Percentiles rank a stretch among this genome's conserved stretches.
Evolutionary conservation across 345 rosid genomes (phyloP).

Genomic region (Gynandropsis gynandra): DNA sequence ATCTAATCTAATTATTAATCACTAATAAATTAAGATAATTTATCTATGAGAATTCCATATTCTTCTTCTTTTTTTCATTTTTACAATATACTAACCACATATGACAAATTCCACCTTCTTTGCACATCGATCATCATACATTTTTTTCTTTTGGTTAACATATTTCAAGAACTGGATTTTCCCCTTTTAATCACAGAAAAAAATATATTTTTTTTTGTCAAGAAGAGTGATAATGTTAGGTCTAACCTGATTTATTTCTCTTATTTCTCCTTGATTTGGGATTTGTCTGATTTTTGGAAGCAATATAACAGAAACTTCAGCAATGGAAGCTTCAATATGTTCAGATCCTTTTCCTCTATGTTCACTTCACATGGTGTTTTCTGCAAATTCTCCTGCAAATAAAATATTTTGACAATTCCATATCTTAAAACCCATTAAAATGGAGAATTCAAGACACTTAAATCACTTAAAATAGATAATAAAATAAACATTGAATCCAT

Average conservation of each 20-base stretch:
- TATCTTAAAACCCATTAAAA: background rate
- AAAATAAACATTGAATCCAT: background rate
- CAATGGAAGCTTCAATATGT: constrained; percentile 42
- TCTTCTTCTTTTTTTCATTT: too few relatives aligned
- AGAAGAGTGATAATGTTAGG: background rate
- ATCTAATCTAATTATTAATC: too few relatives aligned
- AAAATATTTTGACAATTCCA: background rate
- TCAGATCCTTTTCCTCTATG: constrained; percentile 23
- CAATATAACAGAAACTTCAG: constrained; percentile 29
- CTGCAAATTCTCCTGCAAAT: constrained; percentile 34
- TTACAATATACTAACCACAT: too few relatives aligned
- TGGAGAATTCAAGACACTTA: background rate
- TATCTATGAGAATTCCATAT: too few relatives aligned
- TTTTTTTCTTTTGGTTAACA: too few relatives aligned
- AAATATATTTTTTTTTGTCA: too few relatives aligned
- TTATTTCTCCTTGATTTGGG: constrained; percentile 24
- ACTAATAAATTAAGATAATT: too few relatives aligned
- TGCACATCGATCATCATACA: too few relatives aligned
- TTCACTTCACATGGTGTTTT: constrained; percentile 24
- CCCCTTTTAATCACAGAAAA: too few relatives aligned
- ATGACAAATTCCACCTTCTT: too few relatives aligned
- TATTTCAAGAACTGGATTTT: too few relatives aligned
- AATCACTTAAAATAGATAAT: background rate
- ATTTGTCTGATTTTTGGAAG: constrained; percentile 25
- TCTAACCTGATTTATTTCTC: background rate